Evolutionary conservation across 805 yeast species (phyloP).

Genomic region (Cyberlindnera veronae): DNA sequence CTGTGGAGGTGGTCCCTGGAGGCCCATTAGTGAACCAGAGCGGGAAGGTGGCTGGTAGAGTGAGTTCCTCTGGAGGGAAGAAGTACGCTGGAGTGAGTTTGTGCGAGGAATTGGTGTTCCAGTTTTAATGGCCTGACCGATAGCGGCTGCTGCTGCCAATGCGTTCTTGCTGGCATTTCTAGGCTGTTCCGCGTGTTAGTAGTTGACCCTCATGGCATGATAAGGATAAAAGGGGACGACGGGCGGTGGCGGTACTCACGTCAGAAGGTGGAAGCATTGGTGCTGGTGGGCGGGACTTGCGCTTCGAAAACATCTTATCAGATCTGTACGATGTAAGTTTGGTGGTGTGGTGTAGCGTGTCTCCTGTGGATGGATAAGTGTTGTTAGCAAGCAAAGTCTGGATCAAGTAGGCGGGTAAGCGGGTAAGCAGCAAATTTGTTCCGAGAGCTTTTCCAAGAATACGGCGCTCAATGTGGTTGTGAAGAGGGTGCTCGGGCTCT

Average conservation of each 20-base stretch:
- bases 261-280: conserved; percentile 16
- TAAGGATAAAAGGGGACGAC: neutral
- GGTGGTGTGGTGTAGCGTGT: neutral
- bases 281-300: conserved; percentile 15
- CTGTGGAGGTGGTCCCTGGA: conserved; percentile 19
- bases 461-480: neutral
- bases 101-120: conserved; percentile 29
- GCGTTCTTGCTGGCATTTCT: conserved; percentile 45
- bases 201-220: too few relatives aligned
- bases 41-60: conserved; percentile 10
- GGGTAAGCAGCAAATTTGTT: neutral
- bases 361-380: neutral
- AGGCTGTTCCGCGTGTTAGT: conserved; percentile 16
- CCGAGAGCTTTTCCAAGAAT: neutral
- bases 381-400: too few relatives aligned
- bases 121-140: conserved; percentile 44
- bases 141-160: conserved; percentile 59
- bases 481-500: too few relatives aligned
- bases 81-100: conserved; percentile 26
- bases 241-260: conserved; percentile 12
- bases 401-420: too few relatives aligned
- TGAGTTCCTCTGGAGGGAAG: conserved; percentile 20
- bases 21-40: conserved; percentile 23
- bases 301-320: conserved; percentile 10
- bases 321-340: too few relatives aligned